Evolutionary conservation across 176 grass and related monocot species (phyloP), one percentile per base, ranked within the genome.

Genomic region (Eremochloa ophiuroides): DNA sequence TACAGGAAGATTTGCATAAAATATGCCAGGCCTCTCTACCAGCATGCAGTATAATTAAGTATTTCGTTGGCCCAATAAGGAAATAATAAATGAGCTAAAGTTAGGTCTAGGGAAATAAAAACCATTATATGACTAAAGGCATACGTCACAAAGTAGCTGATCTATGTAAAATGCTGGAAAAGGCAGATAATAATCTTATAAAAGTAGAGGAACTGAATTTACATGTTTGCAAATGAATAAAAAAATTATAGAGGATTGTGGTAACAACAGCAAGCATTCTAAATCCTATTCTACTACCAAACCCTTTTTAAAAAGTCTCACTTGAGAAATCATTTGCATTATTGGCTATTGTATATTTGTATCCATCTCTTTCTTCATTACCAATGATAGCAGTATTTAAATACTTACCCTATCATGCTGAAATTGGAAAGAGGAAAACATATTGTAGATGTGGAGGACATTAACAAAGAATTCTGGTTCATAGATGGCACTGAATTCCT

Each of bases 321-420:
- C 58, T 84, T 66, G 39, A 71, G 18, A 37, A 87, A 66, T 16
- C 35, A 56, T 66, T 69, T 59, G 58, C 22, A 59, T 66, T 83
- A 69, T 60, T 74, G 74, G 18, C 44, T 62, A 71, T 11, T 64
- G 33, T 58, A 82, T 51, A 3, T 51, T 11, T 64, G 33, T 58
- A 82, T 51, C 5, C 62, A 77, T 82, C 48, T 86, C 51, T 86
- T 82, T 61, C 77, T 75, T 78, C 62, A 44, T 28, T 77, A 64
- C 5, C 25, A 80, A 41, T 69, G 40, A 62, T 84, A 53, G 46
- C 40, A 69, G 84, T 65, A 43, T 64, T 53, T 11, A 69, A 85
- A 80, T 70, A 62, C 66, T 89, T 83, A 98, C 95, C 88, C 95
- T 92, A 53, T 95, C 85, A 72, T 91, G 88, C 84, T 98, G 95